phyloP scores from a whole-genome alignment of 1,284 basidiomycete genomes.

The Marasmius fiardii region DNA sequence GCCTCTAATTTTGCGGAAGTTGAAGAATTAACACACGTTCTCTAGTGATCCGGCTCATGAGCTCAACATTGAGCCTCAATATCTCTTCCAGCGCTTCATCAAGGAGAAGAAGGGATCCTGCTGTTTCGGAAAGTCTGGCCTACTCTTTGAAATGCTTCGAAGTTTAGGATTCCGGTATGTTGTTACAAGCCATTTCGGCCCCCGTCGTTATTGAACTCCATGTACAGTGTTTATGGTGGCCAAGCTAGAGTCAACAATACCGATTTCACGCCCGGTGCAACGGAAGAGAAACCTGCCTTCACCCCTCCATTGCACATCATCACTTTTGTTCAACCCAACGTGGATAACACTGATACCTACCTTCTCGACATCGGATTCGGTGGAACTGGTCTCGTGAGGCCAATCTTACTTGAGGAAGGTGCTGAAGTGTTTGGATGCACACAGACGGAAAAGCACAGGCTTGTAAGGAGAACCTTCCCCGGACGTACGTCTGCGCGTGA shows the following conservation, averaged over 20 bases:
- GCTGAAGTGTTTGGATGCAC: constrained; percentile 24
- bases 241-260: constrained; percentile 27
- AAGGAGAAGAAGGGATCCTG: constrained; percentile 28
- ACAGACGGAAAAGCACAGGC: constrained; percentile 25
- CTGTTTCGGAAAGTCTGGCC: constrained; percentile 34
- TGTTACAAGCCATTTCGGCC: not conserved
- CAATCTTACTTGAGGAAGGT: constrained; percentile 31
- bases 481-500: constrained; percentile 22
- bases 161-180: constrained; percentile 33
- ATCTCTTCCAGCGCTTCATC: constrained; percentile 26
- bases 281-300: constrained; percentile 12
- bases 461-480: constrained; percentile 18
- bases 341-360: constrained; percentile 28
- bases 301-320: constrained; percentile 28
- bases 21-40: too few species aligned
- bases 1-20: too few species aligned
- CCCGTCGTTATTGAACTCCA: too few species aligned
- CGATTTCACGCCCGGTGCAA: not conserved
- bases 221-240: constrained; percentile 26
- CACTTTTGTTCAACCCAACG: constrained; percentile 33
- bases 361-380: constrained; percentile 36
- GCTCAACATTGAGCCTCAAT: too few species aligned
- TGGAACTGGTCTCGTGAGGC: constrained; percentile 24
- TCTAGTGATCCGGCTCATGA: too few species aligned
- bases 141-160: constrained; percentile 32